Evolutionary conservation across 306 rosid species (phyloP).

Genomic region (Lathyrus sativus): DNA sequence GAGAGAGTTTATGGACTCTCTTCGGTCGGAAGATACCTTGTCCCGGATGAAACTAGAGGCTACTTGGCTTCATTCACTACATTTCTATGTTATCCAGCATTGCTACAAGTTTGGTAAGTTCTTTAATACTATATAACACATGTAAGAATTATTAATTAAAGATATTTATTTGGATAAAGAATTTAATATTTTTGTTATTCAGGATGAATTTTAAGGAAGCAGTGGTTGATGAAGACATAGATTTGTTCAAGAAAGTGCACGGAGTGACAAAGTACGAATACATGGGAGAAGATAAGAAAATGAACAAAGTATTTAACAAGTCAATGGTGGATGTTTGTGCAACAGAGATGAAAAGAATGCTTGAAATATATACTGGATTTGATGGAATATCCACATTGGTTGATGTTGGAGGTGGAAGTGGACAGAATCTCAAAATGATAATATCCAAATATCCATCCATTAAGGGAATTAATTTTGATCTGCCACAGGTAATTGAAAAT

Average conservation of each 20-base stretch:
- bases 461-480: slow-evolving; percentile 44
- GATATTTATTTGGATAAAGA: too few relatives aligned
- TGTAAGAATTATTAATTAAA: too few relatives aligned
- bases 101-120: not conserved
- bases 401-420: slow-evolving; percentile 6
- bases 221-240: not conserved
- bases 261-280: slow-evolving; percentile 32
- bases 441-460: slow-evolving; percentile 42
- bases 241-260: slow-evolving; percentile 25
- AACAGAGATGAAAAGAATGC: slow-evolving; percentile 1
- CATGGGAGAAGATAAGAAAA: not conserved
- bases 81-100: not conserved
- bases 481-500: slow-evolving; percentile 34
- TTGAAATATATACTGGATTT: slow-evolving; percentile 25
- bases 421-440: not conserved
- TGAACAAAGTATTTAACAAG: slow-evolving; percentile 25
- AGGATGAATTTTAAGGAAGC: slow-evolving; percentile 43
- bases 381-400: slow-evolving; percentile 18
- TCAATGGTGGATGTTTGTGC: slow-evolving; percentile 7
- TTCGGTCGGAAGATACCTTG: not conserved
- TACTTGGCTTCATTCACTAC: not conserved
- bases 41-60: not conserved
- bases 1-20: slow-evolving; percentile 18
- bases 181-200: too few relatives aligned
- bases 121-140: too few relatives aligned